These are phyloP conservation scores for Ploettnerulaceae sp. DNA, from an alignment of 2,329 filamentous ascomycete genomes.

Conservation along the genomic window DNA sequence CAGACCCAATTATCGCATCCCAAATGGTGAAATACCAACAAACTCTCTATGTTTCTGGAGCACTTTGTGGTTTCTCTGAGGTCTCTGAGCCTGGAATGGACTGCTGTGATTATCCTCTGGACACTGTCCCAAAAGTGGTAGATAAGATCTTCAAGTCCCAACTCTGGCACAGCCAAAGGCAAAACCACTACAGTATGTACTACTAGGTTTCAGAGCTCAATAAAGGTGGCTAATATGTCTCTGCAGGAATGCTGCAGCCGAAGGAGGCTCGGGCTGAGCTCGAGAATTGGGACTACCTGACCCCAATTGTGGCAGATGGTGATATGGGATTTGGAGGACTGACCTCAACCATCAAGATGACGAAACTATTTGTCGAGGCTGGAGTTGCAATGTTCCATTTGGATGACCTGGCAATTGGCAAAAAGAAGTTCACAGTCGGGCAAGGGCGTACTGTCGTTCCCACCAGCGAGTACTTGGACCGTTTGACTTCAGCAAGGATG, in stretches of 20 bases:
- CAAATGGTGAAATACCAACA: constrained; percentile 38
- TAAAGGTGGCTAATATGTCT: constrained; percentile 31
- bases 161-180: constrained; percentile 39
- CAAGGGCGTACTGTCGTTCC: constrained; percentile 39
- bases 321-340: constrained; percentile 42
- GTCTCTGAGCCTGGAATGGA: constrained; percentile 38
- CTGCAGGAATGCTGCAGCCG: too few species aligned
- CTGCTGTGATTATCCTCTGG: constrained; percentile 40
- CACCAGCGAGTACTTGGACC: constrained; percentile 37
- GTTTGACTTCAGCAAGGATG: constrained; percentile 36
- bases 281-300: too few species aligned
- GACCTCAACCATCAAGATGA: constrained; percentile 39
- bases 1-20: constrained; percentile 35
- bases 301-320: too few species aligned
- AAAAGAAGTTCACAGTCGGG: constrained; percentile 42
- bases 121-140: constrained; percentile 40
- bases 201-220: neutral
- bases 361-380: constrained; percentile 39
- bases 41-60: constrained; percentile 40
- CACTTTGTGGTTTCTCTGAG: constrained; percentile 38
- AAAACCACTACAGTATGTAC: constrained; percentile 33
- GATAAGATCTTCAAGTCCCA: constrained; percentile 39
- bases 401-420: constrained; percentile 40
- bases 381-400: constrained; percentile 42
- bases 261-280: too few species aligned